A percentile compares a stretch with the other conserved stretches of the same genome.
Evolutionary conservation across 257 asterid species (phyloP).

Genomic region (Vinca minor): DNA sequence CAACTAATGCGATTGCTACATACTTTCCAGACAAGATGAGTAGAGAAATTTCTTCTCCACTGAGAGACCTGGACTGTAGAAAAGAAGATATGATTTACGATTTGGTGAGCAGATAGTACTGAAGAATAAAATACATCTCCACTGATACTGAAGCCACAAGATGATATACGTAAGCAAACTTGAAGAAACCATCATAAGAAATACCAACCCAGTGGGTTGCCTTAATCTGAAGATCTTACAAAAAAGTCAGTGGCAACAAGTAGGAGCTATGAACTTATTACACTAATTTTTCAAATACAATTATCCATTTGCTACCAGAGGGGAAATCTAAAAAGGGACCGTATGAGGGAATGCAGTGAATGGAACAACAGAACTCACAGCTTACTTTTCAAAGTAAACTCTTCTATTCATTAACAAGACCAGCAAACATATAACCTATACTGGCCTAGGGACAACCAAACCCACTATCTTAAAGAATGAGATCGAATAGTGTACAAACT

Average conservation of each 20-base stretch:
- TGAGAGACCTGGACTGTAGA: slow-evolving; percentile 85
- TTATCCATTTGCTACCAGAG: too few relatives aligned
- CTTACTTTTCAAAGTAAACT: neutral
- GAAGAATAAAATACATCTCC: neutral
- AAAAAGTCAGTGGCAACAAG: too few relatives aligned
- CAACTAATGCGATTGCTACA: slow-evolving; percentile 77
- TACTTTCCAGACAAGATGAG: slow-evolving; percentile 63
- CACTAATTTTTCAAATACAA: too few relatives aligned
- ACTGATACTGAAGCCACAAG: neutral
- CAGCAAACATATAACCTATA: neutral
- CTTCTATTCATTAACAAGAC: neutral
- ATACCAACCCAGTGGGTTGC: neutral
- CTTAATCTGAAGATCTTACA: neutral
- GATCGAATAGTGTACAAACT: too few relatives aligned
- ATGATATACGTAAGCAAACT: neutral
- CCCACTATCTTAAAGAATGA: neutral
- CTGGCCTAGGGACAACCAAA: too few relatives aligned
- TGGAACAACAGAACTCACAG: neutral
- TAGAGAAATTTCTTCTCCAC: slow-evolving; percentile 51
- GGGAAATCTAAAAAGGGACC: too few relatives aligned
- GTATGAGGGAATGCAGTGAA: neutral
- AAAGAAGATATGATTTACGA: slow-evolving; percentile 23
- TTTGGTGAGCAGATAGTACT: neutral
- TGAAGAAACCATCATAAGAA: slow-evolving; percentile 3
- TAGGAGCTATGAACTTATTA: too few relatives aligned